Conservation (phyloP, 176 grass and related monocot species). For the Oryza australiensis region DNA sequence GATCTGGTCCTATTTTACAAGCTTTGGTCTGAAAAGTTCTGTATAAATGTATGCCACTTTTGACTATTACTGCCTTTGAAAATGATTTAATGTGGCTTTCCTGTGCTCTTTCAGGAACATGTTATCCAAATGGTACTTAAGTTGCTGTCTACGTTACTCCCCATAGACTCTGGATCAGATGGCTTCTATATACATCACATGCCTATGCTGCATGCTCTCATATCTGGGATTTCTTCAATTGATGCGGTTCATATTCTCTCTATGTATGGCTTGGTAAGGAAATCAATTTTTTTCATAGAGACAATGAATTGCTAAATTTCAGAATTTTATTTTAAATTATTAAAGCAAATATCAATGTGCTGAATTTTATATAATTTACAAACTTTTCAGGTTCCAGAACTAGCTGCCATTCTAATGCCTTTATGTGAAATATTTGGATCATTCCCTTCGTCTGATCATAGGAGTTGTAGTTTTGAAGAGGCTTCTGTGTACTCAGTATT, state of each 20-base stretch:
- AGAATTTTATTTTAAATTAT: background rate
- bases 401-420: conserved; percentile 67
- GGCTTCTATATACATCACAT: conserved; percentile 56
- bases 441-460: conserved; percentile 44
- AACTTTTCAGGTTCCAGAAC: conserved; percentile 60
- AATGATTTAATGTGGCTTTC: background rate
- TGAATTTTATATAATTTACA: background rate
- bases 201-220: conserved; percentile 59
- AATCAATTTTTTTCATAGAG: background rate
- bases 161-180: conserved; percentile 43
- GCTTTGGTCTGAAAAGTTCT: background rate
- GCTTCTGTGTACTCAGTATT: conserved; percentile 72
- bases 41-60: background rate
- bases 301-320: background rate
- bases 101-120: conserved; percentile 62
- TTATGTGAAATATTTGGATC: conserved; percentile 74
- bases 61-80: conserved; percentile 10
- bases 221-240: conserved; percentile 59
- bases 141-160: conserved; percentile 41
- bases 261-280: conserved; percentile 76
- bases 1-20: background rate
- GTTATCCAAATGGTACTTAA: conserved; percentile 62
- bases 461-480: conserved; percentile 42
- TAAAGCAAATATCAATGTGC: background rate
- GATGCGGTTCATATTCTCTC: conserved; percentile 86